These are phyloP conservation scores for Pistacia integerrima DNA, from an alignment of 345 rosid genomes.

Conservation along the genomic window DNA sequence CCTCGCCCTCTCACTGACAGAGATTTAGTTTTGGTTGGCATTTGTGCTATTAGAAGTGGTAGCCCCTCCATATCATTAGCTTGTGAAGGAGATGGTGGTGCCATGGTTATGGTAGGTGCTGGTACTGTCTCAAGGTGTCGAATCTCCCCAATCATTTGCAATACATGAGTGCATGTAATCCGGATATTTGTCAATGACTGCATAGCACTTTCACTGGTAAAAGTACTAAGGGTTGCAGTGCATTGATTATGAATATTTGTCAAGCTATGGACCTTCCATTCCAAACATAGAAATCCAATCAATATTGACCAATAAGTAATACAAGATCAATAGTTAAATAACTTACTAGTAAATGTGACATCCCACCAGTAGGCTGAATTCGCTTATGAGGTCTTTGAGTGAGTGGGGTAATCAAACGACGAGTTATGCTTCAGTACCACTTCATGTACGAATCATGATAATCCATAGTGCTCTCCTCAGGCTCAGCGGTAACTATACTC, in stretches of 20 bases:
- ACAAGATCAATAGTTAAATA: background rate
- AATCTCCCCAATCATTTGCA: conserved; percentile 7
- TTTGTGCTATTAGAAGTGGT: background rate
- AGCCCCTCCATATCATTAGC: background rate
- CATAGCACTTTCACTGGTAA: background rate
- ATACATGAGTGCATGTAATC: background rate
- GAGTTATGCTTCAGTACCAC: background rate
- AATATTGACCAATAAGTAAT: background rate
- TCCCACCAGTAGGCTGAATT: conserved; percentile 8
- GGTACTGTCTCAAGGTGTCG: background rate
- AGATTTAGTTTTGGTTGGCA: background rate
- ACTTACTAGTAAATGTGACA: background rate
- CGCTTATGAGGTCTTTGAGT: conserved; percentile 6
- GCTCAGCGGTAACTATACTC: background rate
- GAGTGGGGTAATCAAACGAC: conserved; percentile 10
- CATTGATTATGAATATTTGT: background rate
- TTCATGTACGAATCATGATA: background rate
- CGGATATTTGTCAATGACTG: background rate
- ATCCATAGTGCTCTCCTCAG: background rate
- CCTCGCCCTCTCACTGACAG: background rate
- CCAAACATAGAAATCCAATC: background rate
- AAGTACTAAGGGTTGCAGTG: background rate
- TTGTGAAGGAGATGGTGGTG: background rate
- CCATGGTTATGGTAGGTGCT: background rate
- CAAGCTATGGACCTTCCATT: conserved; percentile 3